Evolutionary conservation across 2,329 filamentous ascomycete species (phyloP), one percentile per base, ranked within the genome.

Genomic region (Phoma sp.): DNA sequence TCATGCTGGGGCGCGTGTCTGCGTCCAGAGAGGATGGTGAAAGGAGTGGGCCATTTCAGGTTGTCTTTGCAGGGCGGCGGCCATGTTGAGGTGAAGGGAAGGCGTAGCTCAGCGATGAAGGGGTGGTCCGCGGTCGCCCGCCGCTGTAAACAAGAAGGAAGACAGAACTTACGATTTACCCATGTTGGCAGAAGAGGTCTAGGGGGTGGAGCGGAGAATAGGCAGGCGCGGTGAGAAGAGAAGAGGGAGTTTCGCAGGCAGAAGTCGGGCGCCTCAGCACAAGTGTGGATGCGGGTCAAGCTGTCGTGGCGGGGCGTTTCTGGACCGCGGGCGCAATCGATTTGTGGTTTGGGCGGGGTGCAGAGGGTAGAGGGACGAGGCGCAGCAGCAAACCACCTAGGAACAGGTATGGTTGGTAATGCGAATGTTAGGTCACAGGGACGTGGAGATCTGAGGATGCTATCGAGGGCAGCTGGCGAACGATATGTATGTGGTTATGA

Each of bases 151-250:
- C 46, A 61, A 61, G 50, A 53, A 61, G 55, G 57, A 50, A 64
- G 34, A 56, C 45, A 39, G 50, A 43, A 74, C 74, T 76, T 72
- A 76, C 74, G 72, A 75, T 75, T 76, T 76, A 63, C 74, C 74
- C 74, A 76, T 76, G 64, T 49, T 40, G 39, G 57, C 61, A 62
- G 50, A 14, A 36, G 38, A 45, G 29, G 28, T 45, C 38, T 47
- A 28, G 36, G 42, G 33, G 49, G 55, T 32, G 59, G 39, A 48
- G 56, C 17, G 48, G 46, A 38, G 15, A 20, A 30, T 25, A 36
- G 28, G 39, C 2, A 46, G 37, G 29, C 30, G 42, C 34, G 48
- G 25, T 28, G 46, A 34, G 39, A 50, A 25, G 32, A 49, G 42
- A 57, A 26, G 18, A 40, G 26, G 52, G 55, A 42, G 51, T 23